phyloP scores from a whole-genome alignment of 257 asterid genomes.

The Penstemon davidsonii region DNA sequence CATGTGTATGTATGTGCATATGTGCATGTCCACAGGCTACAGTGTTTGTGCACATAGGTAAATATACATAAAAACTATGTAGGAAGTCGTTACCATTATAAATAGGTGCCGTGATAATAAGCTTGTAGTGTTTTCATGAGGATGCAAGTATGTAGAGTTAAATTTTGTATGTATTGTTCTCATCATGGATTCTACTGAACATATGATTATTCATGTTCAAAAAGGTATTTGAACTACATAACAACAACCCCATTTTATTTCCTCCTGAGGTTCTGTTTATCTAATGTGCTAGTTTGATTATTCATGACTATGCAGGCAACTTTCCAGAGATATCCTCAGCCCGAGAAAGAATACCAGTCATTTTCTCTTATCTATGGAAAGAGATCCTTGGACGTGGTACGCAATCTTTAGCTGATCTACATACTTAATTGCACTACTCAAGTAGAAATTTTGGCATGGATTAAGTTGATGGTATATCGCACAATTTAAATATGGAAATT shows the following conservation, averaged over 20 bases:
- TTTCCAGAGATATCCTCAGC: slow-evolving; percentile 72
- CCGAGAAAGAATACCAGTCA: slow-evolving; percentile 81
- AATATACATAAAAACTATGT: no score
- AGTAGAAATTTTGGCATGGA: not conserved
- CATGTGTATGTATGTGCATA: no score
- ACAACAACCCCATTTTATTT: not conserved
- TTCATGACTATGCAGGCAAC: slow-evolving; percentile 42
- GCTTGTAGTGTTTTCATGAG: not conserved
- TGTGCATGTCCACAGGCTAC: no score
- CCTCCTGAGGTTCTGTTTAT: not conserved
- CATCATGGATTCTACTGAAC: not conserved
- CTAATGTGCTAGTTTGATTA: not conserved
- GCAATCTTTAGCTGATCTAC: slow-evolving; percentile 24
- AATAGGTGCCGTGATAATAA: no score
- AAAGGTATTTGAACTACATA: not conserved
- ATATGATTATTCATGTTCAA: not conserved
- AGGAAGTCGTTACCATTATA: no score
- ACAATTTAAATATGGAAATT: no score
- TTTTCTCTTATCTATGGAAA: slow-evolving; percentile 70
- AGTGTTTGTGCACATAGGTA: no score
- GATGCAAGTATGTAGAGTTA: not conserved
- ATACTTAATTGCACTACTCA: not conserved
- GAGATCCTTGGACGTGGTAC: slow-evolving; percentile 70
- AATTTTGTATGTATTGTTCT: no score
- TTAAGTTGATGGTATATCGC: not conserved